Percentiles rank a stretch among this genome's conserved stretches.
Evolutionary conservation across 2,329 filamentous ascomycete genomes (phyloP).

Genomic region (Cadophora gregata): DNA sequence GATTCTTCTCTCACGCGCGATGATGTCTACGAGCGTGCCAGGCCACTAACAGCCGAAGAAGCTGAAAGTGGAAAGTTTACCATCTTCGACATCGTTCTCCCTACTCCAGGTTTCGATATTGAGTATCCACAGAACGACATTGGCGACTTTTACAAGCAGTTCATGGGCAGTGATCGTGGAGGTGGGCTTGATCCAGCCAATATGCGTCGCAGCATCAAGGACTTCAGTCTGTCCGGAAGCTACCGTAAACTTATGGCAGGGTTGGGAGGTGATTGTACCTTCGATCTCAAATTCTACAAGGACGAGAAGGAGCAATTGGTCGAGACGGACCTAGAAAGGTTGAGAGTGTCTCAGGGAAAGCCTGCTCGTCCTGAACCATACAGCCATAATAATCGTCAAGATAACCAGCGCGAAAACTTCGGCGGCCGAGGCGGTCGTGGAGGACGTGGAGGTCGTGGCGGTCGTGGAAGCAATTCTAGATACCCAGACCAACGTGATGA

Average conservation of each 20-base stretch:
- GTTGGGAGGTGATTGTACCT: conserved; percentile 64
- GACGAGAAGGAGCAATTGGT: conserved; percentile 84
- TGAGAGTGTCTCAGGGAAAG: conserved; percentile 27
- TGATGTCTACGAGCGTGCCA: conserved; percentile 70
- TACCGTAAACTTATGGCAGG: conserved; percentile 87
- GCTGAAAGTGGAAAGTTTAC: conserved; percentile 75
- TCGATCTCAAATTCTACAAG: conserved; percentile 72
- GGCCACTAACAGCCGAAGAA: conserved; percentile 78
- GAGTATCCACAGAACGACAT: conserved; percentile 85
- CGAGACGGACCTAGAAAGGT: conserved; percentile 78
- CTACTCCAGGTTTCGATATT: conserved; percentile 90
- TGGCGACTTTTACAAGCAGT: conserved; percentile 80
- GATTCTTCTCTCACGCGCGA: conserved; percentile 60
- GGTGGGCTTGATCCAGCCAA: conserved; percentile 80
- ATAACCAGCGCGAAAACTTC: conserved; percentile 4
- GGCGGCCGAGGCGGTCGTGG: conserved; percentile 16
- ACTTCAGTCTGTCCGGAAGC: conserved; percentile 85
- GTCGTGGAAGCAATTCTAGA: not conserved
- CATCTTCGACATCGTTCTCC: conserved; percentile 89
- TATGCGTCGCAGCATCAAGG: conserved; percentile 86
- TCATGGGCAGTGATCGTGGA: conserved; percentile 83
- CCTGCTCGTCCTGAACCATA: conserved; percentile 14
- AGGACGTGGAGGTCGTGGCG: conserved; percentile 12
- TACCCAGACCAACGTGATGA: not conserved
- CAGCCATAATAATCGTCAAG: not conserved